These are phyloP conservation scores for Herpetomonas samuelpessoai DNA, from an alignment of 208 protist species.

Conservation along the genomic window DNA sequence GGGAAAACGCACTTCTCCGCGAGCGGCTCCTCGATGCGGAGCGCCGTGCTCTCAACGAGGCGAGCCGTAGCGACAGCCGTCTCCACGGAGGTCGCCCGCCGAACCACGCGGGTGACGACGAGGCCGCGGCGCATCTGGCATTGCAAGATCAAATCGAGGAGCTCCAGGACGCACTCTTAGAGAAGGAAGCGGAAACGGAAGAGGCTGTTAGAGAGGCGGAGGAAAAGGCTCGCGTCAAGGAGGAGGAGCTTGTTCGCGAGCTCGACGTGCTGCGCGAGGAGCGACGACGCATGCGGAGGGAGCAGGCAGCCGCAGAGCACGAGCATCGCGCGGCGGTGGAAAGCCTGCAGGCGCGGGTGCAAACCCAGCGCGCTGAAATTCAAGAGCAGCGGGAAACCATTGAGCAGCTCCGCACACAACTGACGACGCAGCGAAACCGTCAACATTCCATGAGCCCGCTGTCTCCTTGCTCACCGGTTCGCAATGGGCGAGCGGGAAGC, in stretches of 20 bases:
- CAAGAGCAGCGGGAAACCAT: slow-evolving; percentile 6
- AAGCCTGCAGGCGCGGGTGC: slow-evolving; percentile 36
- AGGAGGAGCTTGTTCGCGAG: slow-evolving; percentile 59
- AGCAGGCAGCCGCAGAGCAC: slow-evolving; percentile 20
- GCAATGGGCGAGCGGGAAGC: background rate
- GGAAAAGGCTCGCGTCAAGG: slow-evolving; percentile 38
- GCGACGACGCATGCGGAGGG: slow-evolving; percentile 22
- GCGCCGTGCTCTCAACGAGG: slow-evolving; percentile 25
- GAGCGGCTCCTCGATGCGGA: slow-evolving; percentile 36
- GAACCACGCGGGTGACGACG: too few species aligned
- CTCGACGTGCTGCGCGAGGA: slow-evolving; percentile 60
- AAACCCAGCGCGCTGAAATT: slow-evolving; percentile 8
- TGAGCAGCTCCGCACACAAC: slow-evolving; percentile 3
- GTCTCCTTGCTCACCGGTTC: background rate
- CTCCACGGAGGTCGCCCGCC: too few species aligned
- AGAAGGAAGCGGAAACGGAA: slow-evolving; percentile 11
- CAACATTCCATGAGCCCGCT: slow-evolving; percentile 14
- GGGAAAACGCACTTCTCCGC: slow-evolving; percentile 49
- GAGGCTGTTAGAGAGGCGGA: slow-evolving; percentile 21
- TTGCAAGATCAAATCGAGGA: slow-evolving; percentile 68
- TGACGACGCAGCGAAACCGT: slow-evolving; percentile 11
- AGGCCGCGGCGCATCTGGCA: slow-evolving; percentile 6
- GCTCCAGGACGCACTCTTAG: slow-evolving; percentile 28
- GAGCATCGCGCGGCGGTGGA: slow-evolving; percentile 32
- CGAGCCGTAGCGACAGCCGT: too few species aligned